Evolutionary conservation across 2,329 filamentous ascomycete species (phyloP).

Genomic region (Cytospora mali): DNA sequence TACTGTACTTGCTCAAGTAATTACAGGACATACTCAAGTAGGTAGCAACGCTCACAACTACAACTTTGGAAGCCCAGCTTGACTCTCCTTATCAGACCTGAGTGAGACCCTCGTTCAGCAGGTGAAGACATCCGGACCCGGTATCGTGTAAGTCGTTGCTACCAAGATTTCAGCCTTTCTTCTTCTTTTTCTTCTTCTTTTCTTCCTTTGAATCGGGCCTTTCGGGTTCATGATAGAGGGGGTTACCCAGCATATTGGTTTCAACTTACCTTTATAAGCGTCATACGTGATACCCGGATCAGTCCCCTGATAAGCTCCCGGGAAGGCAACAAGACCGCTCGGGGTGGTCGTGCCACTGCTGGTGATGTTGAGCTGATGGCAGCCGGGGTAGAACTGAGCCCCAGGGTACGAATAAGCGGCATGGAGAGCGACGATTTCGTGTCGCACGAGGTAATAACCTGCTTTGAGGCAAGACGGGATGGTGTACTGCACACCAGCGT

Average conservation of each 20-base stretch:
- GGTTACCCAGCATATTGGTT: background rate
- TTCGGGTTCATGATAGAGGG: background rate
- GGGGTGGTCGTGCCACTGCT: slow-evolving; percentile 49
- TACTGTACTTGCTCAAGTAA: no score
- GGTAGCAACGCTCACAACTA: no score
- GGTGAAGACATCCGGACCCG: slow-evolving; percentile 51
- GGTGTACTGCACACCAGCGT: slow-evolving; percentile 51
- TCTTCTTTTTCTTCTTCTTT: no score
- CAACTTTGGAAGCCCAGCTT: background rate
- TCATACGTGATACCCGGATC: slow-evolving; percentile 58
- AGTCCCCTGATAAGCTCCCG: slow-evolving; percentile 53
- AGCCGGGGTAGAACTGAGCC: slow-evolving; percentile 60
- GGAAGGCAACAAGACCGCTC: slow-evolving; percentile 50
- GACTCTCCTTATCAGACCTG: background rate
- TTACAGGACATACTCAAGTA: no score
- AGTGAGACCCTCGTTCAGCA: slow-evolving; percentile 41
- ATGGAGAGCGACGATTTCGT: slow-evolving; percentile 60
- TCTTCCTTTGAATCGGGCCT: background rate
- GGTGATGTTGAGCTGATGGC: slow-evolving; percentile 59
- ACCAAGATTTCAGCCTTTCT: no score
- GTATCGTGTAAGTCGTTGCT: slow-evolving; percentile 48
- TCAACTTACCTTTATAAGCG: slow-evolving; percentile 50
- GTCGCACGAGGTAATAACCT: slow-evolving; percentile 61
- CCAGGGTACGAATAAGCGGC: slow-evolving; percentile 51
- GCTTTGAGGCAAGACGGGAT: slow-evolving; percentile 55